Percentiles rank a stretch among this genome's conserved stretches.
These are phyloP conservation scores for Cunninghamia lanceolata DNA, from an alignment of 75 land plant genomes.

Conservation along the genomic window DNA sequence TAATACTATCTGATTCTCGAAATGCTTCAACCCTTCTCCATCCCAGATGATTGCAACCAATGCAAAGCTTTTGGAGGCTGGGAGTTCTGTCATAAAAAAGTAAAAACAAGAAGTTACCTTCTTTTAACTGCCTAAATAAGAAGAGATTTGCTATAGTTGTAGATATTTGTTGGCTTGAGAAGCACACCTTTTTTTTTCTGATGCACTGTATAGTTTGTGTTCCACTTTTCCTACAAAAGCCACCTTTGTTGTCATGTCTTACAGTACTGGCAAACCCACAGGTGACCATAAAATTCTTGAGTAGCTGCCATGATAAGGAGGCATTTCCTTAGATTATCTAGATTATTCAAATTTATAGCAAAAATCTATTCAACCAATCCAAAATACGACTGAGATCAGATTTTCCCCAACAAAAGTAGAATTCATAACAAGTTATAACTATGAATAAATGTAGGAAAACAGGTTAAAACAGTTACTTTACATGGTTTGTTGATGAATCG, in stretches of 20 bases:
- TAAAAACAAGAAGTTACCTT: not conserved
- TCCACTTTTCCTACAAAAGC: not conserved
- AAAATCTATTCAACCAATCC: not conserved
- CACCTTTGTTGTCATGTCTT: not conserved
- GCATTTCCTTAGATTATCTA: not conserved
- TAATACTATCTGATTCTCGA: not conserved
- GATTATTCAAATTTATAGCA: not conserved
- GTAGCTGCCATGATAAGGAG: constrained; percentile 8
- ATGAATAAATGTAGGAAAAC: not conserved
- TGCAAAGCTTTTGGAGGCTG: not conserved
- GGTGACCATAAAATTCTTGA: constrained; percentile 2
- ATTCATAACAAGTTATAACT: not conserved
- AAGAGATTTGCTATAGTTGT: not conserved
- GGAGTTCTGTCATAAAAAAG: not conserved
- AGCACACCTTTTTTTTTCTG: not conserved
- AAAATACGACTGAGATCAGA: not conserved
- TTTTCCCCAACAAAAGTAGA: not conserved
- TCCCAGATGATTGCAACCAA: not conserved
- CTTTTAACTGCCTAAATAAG: not conserved
- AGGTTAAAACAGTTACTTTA: not conserved
- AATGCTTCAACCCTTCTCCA: not conserved
- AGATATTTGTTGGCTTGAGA: not conserved
- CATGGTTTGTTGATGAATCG: not conserved
- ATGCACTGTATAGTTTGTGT: constrained; percentile 1
- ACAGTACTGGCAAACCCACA: not conserved